Conservation (phyloP, 257 asterid genomes). For the Gentiana dahurica region DNA sequence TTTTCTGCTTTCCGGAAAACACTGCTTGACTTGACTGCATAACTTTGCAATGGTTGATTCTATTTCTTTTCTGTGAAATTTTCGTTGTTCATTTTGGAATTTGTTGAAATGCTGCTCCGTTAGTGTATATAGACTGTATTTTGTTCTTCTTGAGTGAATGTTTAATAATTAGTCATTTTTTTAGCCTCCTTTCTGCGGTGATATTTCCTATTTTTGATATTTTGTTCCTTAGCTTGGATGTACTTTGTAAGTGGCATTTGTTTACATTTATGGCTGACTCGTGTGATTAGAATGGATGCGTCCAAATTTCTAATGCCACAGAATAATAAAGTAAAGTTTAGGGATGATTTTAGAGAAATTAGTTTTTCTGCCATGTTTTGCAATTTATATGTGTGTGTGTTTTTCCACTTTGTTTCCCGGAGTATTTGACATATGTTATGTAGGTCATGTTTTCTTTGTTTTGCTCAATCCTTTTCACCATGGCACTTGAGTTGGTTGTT, state of each 20-base stretch:
- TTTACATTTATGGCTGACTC: background rate
- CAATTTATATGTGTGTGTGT: background rate
- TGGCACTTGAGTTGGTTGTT: too few relatives aligned
- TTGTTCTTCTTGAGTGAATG: slow-evolving; percentile 3
- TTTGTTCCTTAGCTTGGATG: background rate
- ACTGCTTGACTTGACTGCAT: slow-evolving; percentile 14
- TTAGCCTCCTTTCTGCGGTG: background rate
- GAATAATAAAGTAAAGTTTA: background rate
- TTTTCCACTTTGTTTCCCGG: too few relatives aligned
- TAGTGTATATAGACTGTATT: background rate
- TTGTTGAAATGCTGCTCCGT: slow-evolving; percentile 4
- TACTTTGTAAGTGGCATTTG: background rate
- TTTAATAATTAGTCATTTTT: slow-evolving; percentile 6
- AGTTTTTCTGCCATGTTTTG: background rate
- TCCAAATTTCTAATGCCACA: background rate
- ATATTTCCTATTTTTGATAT: background rate
- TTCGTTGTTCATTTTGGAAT: slow-evolving; percentile 4
- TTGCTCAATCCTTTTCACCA: too few relatives aligned
- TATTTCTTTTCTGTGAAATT: slow-evolving; percentile 14
- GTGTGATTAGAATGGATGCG: background rate
- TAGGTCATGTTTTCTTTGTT: too few relatives aligned
- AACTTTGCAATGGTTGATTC: background rate
- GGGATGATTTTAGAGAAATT: background rate
- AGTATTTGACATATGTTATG: too few relatives aligned
- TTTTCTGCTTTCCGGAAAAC: background rate